Percentiles rank a stretch among this genome's conserved stretches.
Conservation (phyloP, 2,329 filamentous ascomycete species). For the Aspergillus fischeri region DNA sequence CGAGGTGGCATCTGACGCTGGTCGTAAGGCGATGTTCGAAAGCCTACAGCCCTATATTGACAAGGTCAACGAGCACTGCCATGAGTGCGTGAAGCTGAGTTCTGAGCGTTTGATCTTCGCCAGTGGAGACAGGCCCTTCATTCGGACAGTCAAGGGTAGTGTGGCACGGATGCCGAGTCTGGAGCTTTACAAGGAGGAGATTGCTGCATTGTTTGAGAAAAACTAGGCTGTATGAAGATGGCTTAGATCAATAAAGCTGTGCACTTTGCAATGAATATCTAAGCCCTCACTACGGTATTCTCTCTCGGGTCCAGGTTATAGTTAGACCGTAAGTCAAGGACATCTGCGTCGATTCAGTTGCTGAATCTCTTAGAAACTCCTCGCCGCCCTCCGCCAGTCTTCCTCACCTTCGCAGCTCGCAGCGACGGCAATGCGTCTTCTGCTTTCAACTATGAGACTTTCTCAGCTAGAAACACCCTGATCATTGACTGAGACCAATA, state of each 20-base stretch:
- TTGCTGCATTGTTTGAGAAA: constrained; percentile 7
- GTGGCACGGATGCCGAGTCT: constrained; percentile 14
- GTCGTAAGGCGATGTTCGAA: neutral
- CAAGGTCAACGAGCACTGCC: constrained; percentile 12
- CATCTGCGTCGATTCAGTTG: too few relatives aligned
- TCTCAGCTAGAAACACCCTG: too few relatives aligned
- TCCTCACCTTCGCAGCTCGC: too few relatives aligned
- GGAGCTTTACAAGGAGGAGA: constrained; percentile 12
- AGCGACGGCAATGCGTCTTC: too few relatives aligned
- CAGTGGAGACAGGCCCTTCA: constrained; percentile 15
- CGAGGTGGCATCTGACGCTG: neutral
- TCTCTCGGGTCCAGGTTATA: too few relatives aligned
- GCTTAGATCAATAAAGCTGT: neutral
- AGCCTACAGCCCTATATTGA: constrained; percentile 16
- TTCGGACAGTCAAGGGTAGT: constrained; percentile 16
- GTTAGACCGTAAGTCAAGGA: too few relatives aligned
- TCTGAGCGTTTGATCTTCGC: constrained; percentile 13
- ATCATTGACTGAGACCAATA: too few relatives aligned
- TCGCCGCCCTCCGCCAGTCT: too few relatives aligned
- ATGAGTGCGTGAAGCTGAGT: constrained; percentile 16
- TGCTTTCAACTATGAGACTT: too few relatives aligned
- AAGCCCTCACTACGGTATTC: too few relatives aligned
- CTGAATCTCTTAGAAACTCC: too few relatives aligned
- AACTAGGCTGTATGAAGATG: neutral
- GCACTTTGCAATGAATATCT: too few relatives aligned